Evolutionary conservation across 345 rosid species (phyloP), one percentile per base, ranked within the genome.

Genomic region (Corchorus olitorius): DNA sequence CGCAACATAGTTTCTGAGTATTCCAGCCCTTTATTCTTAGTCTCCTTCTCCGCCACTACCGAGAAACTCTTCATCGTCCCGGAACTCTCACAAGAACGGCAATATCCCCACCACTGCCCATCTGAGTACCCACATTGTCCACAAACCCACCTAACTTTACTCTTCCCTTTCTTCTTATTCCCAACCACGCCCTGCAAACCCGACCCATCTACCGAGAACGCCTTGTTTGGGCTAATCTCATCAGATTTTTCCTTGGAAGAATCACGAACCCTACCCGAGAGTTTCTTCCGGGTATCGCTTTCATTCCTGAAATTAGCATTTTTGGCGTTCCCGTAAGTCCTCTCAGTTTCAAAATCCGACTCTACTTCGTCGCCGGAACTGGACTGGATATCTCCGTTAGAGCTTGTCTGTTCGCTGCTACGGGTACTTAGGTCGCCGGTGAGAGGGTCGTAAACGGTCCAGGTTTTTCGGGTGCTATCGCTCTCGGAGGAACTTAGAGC

Each of bases 81-180:
- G 1, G 80, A 87, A 34, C 37, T 53, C 3, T 77, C 52, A 43
- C 99, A 93, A 12, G 80, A 17, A 41, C 90, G 88, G 75, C 99
- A 95, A 65, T 74, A 71, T 1, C 98, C 99, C 99, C 99, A 92
- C 99, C 99, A 95, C 80, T 95, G 97, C 9, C 92, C 97, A 0
- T 89, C 91, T 8, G 88, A 46, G 56, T 83, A 58, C n/a, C 98
- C 99, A 67, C 99, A 95, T 55, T 70, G 65, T n/a, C 82, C 79
- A 72, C 97, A 95, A 58, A 95, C 99, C 90, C 91, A 95, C 52
- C 9, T 74, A 49, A 52, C 15, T 52, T 34, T 70, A 50, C 46
- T 8, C 52, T 70, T 70, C 46, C 27, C 73, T 70, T 70, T 70
- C 73, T 70, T 70, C 41, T 16, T 70, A 70, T 70, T 52, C 60